Percentiles rank a stretch among this genome's conserved stretches.
Conservation (phyloP, 306 rosid genomes). For the Potentilla sterilis region DNA sequence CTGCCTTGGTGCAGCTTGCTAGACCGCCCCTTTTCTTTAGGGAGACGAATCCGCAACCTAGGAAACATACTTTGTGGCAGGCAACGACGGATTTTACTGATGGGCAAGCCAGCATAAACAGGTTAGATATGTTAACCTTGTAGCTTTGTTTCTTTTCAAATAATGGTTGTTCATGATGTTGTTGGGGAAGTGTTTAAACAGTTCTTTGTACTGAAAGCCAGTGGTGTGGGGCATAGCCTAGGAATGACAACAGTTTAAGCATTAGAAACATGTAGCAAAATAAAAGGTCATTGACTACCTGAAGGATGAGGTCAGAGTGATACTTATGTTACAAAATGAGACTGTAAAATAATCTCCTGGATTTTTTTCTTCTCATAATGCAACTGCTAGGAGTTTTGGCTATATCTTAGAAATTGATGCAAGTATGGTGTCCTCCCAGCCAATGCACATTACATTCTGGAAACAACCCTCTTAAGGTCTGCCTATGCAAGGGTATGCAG, state of each 20-base stretch:
- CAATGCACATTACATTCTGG: neutral
- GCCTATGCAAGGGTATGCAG: neutral
- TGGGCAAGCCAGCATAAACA: constrained; percentile 68
- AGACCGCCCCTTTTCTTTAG: constrained; percentile 78
- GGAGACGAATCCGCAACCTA: constrained; percentile 89
- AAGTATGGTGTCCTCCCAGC: too few species aligned
- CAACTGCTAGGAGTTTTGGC: neutral
- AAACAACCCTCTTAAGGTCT: neutral
- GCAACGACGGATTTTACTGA: constrained; percentile 77
- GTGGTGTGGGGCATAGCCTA: neutral
- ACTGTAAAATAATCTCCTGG: neutral
- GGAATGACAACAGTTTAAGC: neutral
- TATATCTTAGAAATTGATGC: neutral
- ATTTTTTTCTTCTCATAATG: neutral
- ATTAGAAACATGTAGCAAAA: too few species aligned
- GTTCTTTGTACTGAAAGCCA: neutral
- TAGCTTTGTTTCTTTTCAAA: neutral
- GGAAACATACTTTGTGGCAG: constrained; percentile 92
- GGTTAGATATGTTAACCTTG: constrained; percentile 34
- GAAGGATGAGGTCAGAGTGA: neutral
- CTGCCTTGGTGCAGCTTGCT: constrained; percentile 50
- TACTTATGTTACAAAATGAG: neutral
- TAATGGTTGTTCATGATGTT: neutral
- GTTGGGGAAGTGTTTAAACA: neutral
- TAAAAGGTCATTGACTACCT: neutral